A percentile compares a stretch with the other conserved stretches of the same genome.
These are phyloP conservation scores for Penicillium hordei DNA, from an alignment of 2,329 filamentous ascomycete species.

Conservation along the genomic window DNA sequence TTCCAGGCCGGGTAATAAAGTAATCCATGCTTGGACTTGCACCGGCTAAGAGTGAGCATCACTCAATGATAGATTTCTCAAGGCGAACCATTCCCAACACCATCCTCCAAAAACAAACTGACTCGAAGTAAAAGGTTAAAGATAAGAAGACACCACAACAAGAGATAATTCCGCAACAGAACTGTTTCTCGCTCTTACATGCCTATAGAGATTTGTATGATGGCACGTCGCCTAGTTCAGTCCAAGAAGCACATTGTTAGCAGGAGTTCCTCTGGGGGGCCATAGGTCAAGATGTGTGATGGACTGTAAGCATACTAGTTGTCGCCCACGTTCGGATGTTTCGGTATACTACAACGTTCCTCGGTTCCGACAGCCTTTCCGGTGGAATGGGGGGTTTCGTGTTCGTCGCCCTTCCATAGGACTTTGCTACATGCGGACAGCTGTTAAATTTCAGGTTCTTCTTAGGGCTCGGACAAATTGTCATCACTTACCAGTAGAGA, in stretches of 20 bases:
- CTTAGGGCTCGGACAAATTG: not conserved
- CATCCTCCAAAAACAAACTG: not conserved
- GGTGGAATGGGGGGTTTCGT: not conserved
- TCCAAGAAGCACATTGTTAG: not conserved
- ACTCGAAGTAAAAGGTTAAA: not conserved
- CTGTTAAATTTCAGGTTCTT: not conserved
- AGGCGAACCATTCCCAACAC: not conserved
- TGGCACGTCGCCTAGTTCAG: not conserved
- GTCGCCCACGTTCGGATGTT: conserved; percentile 48
- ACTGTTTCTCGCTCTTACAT: not conserved
- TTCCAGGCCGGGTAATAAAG: not conserved
- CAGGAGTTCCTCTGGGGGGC: not conserved
- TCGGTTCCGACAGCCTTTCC: not conserved
- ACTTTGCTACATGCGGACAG: conserved; percentile 31
- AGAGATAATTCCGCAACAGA: not conserved
- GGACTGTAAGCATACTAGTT: conserved; percentile 36
- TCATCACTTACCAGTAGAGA: conserved; percentile 45
- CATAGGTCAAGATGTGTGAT: not conserved
- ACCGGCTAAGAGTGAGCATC: not conserved
- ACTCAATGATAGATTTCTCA: not conserved
- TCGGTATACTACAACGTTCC: conserved; percentile 36
- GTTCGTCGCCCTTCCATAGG: not conserved
- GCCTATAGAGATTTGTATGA: not conserved
- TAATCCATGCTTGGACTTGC: not conserved
- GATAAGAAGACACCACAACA: not conserved